Conservation (phyloP, 2,329 filamentous ascomycete genomes). For the Hypoxylon sp. region DNA sequence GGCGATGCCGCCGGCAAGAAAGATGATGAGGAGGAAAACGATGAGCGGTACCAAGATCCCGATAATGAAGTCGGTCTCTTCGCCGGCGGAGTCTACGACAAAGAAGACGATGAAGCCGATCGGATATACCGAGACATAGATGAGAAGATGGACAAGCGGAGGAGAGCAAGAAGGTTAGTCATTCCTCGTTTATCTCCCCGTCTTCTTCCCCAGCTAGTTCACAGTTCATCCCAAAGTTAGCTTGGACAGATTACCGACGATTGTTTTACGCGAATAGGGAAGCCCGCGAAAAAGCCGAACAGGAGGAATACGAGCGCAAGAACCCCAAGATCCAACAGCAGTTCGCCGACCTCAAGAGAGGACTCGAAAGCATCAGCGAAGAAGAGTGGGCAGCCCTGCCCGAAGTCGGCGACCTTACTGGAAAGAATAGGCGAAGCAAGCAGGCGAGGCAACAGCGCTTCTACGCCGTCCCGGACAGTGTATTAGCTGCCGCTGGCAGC, state of each 20-base stretch:
- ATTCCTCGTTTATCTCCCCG: conserved; percentile 39
- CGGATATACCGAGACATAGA: conserved; percentile 95
- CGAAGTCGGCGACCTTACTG: conserved; percentile 95
- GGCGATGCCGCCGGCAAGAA: conserved; percentile 54
- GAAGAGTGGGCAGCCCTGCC: conserved; percentile 97
- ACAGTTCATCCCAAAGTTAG: conserved; percentile 68
- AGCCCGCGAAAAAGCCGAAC: conserved; percentile 89
- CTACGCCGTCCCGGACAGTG: conserved; percentile 96
- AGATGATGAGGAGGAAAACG: conserved; percentile 75
- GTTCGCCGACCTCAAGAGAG: conserved; percentile 94
- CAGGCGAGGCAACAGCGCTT: conserved; percentile 85
- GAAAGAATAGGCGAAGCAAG: conserved; percentile 86
- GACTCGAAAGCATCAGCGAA: conserved; percentile 85
- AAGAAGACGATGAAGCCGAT: conserved; percentile 97
- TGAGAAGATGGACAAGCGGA: conserved; percentile 92
- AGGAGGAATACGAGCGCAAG: conserved; percentile 93
- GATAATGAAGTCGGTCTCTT: conserved; percentile 97
- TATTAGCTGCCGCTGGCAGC: conserved; percentile 85
- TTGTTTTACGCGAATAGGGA: conserved; percentile 76
- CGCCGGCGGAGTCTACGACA: conserved; percentile 93
- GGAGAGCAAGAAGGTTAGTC: conserved; percentile 86
- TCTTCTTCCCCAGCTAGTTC: conserved; percentile 64
- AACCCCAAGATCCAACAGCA: conserved; percentile 99
- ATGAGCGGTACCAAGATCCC: conserved; percentile 89
- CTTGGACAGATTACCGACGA: conserved; percentile 80